Evolutionary conservation across 805 yeast species (phyloP), one percentile per base, ranked within the genome.

Genomic region (Candida xiaguanensis): DNA sequence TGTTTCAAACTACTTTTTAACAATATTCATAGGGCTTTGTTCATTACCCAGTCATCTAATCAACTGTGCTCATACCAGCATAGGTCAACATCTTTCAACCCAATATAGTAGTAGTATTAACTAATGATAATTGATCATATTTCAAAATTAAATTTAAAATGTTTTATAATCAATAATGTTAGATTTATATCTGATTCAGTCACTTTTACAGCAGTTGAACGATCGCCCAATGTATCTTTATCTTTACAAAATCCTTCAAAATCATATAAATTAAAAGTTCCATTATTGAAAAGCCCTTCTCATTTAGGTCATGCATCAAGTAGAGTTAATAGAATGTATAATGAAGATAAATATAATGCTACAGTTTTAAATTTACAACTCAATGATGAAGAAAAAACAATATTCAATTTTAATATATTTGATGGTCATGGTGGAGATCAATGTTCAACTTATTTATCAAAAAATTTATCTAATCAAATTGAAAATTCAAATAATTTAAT

Each of bases 391-490:
- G 43, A 44, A 19, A 43, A 48, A 17, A 50, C 53, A 8, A 52
- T 64, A 14, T 85, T 91, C 63, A 78, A 77, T 48, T 80, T 86
- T 51, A 77, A 78, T 33, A 74, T 93, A 1, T 89, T 85, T 59
- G 99, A 93, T 62, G 99, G 99, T 8, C 99, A 93, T 62, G 99
- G 98, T 6, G 95, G 96, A 16, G 72, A 70, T 17, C 80, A 81
- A 39, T 86, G 95, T 51, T 72, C 89, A 33, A 71, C 67, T 17
- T 84, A 74, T 51, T 65, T 90, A 9, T 63, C 71, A 15, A 59
- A 69, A 3, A 66, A 78, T 39, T 66, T 93, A 22, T 48, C 79
- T 71, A 40, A 56, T 53, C 47, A 70, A 58, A 50, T 76, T 75
- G 55, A 95, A 79, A 46, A 50, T 45, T 26, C 69, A 57, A 36